phyloP scores from a whole-genome alignment of 208 protist genomes.

The Tritrichomonas musculus region DNA sequence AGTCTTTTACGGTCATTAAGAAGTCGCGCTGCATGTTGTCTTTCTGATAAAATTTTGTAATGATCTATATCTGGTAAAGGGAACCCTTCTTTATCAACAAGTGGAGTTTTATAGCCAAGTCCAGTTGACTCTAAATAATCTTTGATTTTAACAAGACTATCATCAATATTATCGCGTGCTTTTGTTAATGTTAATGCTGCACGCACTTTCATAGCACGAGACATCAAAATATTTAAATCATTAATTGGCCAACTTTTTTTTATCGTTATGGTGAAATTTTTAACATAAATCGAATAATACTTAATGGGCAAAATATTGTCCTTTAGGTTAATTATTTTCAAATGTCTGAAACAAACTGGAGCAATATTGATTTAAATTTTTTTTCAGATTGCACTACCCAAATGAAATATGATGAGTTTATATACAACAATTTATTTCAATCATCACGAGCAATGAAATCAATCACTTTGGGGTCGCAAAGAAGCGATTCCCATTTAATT shows the following conservation, averaged over 20 bases:
- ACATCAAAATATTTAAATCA: too few relatives aligned
- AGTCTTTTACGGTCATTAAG: constrained; percentile 10
- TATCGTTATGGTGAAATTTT: too few relatives aligned
- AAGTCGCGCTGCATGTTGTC: neutral
- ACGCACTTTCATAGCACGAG: too few relatives aligned
- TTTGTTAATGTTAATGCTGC: neutral
- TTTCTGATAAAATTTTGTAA: neutral
- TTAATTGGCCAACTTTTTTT: too few relatives aligned
- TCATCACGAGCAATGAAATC: neutral
- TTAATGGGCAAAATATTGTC: too few relatives aligned
- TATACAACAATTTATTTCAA: neutral
- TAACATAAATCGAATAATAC: too few relatives aligned
- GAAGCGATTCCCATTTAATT: neutral
- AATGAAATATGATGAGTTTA: neutral
- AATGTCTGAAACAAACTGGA: too few relatives aligned
- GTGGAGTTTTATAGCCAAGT: neutral
- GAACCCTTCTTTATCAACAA: constrained; percentile 15
- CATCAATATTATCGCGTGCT: neutral
- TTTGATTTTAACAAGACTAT: neutral
- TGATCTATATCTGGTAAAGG: constrained; percentile 4
- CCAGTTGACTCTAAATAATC: neutral
- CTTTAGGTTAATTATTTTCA: too few relatives aligned
- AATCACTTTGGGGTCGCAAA: neutral
- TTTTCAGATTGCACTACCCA: neutral
- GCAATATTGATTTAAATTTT: neutral